Conservation (phyloP, 805 yeast species). For the Lachancea sp. region DNA sequence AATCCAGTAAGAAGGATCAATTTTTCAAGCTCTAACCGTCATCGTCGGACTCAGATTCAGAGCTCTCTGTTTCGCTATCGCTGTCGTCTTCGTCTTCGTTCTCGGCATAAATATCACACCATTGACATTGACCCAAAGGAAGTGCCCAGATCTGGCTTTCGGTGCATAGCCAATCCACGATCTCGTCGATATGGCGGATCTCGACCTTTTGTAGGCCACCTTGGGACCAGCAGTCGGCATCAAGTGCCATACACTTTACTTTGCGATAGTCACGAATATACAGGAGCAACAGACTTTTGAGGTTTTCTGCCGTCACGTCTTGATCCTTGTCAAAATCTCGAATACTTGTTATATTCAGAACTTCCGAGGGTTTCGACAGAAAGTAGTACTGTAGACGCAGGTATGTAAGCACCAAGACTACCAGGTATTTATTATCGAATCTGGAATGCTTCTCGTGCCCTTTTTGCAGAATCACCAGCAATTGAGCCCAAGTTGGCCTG, state of each 20-base stretch:
- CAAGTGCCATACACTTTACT: slow-evolving; percentile 42
- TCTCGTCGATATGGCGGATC: slow-evolving; percentile 62
- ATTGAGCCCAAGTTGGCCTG: slow-evolving; percentile 44
- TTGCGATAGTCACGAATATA: slow-evolving; percentile 62
- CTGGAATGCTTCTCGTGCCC: slow-evolving; percentile 47
- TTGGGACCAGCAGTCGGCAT: slow-evolving; percentile 30
- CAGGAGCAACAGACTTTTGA: slow-evolving; percentile 41
- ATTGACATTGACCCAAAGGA: slow-evolving; percentile 58
- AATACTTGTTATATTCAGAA: slow-evolving; percentile 14
- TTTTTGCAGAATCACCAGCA: slow-evolving; percentile 33
- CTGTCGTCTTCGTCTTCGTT: slow-evolving; percentile 21
- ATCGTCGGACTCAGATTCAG: not conserved
- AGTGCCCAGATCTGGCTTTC: slow-evolving; percentile 64
- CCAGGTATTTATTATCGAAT: slow-evolving; percentile 54
- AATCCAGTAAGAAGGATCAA: no score
- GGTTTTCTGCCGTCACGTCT: slow-evolving; percentile 25
- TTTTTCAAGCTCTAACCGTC: no score
- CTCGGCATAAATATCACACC: slow-evolving; percentile 24
- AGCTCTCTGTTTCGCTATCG: not conserved
- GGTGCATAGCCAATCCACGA: slow-evolving; percentile 54
- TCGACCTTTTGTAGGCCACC: slow-evolving; percentile 17
- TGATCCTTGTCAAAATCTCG: slow-evolving; percentile 43
- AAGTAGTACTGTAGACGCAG: slow-evolving; percentile 38
- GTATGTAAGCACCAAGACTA: slow-evolving; percentile 54
- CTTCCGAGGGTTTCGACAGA: slow-evolving; percentile 5